Base-by-base conservation (phyloP, 495 filamentous ascomycete genomes). In the Neurospora tetrasperma region DNA sequence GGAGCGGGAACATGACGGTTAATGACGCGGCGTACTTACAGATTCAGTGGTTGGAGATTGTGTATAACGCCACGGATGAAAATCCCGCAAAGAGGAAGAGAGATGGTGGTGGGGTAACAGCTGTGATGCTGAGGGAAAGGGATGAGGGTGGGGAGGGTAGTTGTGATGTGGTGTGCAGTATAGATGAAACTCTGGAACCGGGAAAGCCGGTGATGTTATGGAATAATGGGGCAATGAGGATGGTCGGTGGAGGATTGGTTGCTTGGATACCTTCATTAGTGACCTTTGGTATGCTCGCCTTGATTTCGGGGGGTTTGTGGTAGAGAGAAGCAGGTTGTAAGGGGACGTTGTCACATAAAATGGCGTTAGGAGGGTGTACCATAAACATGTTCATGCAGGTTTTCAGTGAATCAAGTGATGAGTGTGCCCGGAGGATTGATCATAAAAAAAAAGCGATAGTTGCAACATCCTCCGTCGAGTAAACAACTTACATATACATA, bases 31-130 rank as follows among this genome's bases (percentile, higher is more conserved):
- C 92, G 5, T 86, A 87, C 71, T 79, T 93, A 75, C 90, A 91
- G 75, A 84, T 94, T 39, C 89, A 93, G 77, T 93, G 90, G 87
- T 87, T 94, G 31, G 91, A 94, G 76, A 75, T 94, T 73, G 85
- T 89, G 5, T 94, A 89, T 75, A 94, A 94, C 75, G 84, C 71
- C 1, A 85, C 83, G 5, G 79, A 77, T 23, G 9, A 59, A 41
- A 44, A 54, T 31, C 31, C 38, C 6, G 69, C 69, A 10, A 73
- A 46, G 16, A 70, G 10, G 18, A 42, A 44, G 0, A 40, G 38
- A 27, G 42, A 42, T 11, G 71, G 69, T 10, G 62, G 72, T 20
- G 71, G 43, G 2, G 68, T 70, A n/a, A 18, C n/a, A 2, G 10
- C 11, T 18, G 74, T 43, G 31, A 7, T 5, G 6, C n/a, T 74